A percentile compares a stretch with the other conserved stretches of the same genome.
Conservation (phyloP, 2,329 filamentous ascomycete genomes). For the Teratosphaeria zuluensis region DNA sequence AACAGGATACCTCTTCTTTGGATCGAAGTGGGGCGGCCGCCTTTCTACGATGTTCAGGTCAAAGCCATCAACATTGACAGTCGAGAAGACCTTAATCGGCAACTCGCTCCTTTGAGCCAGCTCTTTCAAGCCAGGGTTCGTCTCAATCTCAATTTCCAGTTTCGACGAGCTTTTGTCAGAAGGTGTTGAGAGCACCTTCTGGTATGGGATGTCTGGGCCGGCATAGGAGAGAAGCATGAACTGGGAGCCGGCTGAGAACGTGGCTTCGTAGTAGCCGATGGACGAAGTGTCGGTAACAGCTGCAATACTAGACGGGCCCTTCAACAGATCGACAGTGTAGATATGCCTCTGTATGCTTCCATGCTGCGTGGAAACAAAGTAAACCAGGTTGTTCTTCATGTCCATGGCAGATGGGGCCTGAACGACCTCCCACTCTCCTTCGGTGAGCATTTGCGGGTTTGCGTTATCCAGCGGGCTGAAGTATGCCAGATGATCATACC, state of each 20-base stretch:
- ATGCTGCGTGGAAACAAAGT: slow-evolving; percentile 80
- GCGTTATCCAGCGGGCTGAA: slow-evolving; percentile 80
- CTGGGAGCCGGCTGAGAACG: slow-evolving; percentile 72
- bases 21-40: slow-evolving; percentile 77
- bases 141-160: slow-evolving; percentile 65
- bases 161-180: slow-evolving; percentile 44
- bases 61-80: slow-evolving; percentile 72
- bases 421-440: slow-evolving; percentile 86
- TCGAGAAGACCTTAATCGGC: slow-evolving; percentile 72
- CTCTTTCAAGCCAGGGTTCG: slow-evolving; percentile 61
- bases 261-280: slow-evolving; percentile 70
- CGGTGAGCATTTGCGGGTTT: slow-evolving; percentile 75
- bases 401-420: slow-evolving; percentile 77
- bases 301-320: slow-evolving; percentile 50
- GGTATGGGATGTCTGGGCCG: slow-evolving; percentile 80
- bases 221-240: slow-evolving; percentile 78
- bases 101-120: slow-evolving; percentile 68
- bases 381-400: slow-evolving; percentile 74
- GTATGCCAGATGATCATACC: slow-evolving; percentile 86
- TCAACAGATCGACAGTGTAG: slow-evolving; percentile 80
- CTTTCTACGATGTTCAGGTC: slow-evolving; percentile 69
- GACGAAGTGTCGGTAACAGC: slow-evolving; percentile 63
- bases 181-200: slow-evolving; percentile 57
- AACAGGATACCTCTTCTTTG: slow-evolving; percentile 74
- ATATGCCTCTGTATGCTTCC: slow-evolving; percentile 83